Evolutionary conservation across 2,329 filamentous ascomycete species (phyloP).

Genomic region (Talaromyces amestolkiae): DNA sequence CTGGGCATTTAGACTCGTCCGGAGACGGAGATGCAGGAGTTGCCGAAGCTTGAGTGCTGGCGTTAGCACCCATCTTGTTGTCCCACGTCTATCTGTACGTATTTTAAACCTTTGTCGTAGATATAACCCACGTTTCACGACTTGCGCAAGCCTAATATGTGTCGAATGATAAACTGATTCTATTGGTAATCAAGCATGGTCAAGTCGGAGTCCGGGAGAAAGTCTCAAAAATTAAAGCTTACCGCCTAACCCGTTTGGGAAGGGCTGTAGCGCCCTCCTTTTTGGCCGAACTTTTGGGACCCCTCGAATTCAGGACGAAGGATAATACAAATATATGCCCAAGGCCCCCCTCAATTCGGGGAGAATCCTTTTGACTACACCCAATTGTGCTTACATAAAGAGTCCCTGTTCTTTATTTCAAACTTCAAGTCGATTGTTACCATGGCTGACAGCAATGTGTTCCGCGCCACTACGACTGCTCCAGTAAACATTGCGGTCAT

Average conservation of each 20-base stretch:
- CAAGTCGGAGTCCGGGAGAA: background rate
- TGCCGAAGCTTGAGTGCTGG: constrained; percentile 31
- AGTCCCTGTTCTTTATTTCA: too few species aligned
- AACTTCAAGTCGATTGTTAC: background rate
- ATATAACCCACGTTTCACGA: background rate
- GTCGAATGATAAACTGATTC: constrained; percentile 17
- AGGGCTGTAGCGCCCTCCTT: background rate
- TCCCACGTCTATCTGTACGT: background rate
- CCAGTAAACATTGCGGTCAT: constrained; percentile 98
- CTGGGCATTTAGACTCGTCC: constrained; percentile 64
- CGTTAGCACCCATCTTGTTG: constrained; percentile 37
- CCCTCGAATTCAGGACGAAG: background rate
- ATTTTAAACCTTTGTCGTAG: too few species aligned
- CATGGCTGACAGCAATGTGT: constrained; percentile 55
- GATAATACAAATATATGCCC: background rate
- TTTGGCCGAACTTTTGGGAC: constrained; percentile 3
- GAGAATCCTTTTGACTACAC: background rate
- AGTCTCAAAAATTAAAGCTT: background rate
- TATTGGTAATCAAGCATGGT: constrained; percentile 18
- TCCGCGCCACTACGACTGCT: constrained; percentile 91
- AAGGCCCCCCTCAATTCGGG: background rate
- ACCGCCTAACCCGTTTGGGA: background rate
- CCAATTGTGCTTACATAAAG: background rate
- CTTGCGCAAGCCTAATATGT: background rate
- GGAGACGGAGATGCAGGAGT: constrained; percentile 22